Conservation (phyloP, 805 yeast genomes). For the Myxozyma vanderwaltii region DNA sequence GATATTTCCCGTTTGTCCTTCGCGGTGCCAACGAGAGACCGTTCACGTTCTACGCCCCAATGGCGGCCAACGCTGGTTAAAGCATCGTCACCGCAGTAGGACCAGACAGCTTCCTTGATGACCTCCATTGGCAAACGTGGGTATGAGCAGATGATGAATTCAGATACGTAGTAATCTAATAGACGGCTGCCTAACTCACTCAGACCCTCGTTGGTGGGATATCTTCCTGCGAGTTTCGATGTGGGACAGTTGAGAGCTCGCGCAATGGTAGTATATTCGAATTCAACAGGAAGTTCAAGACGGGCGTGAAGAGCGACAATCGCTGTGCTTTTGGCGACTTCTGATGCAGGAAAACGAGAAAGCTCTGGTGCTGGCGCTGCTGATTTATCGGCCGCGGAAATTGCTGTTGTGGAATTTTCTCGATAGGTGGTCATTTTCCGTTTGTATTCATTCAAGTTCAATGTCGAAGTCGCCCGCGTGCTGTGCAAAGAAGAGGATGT, state of each 20-base stretch:
- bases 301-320: conserved; percentile 78
- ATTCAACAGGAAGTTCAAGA: conserved; percentile 60
- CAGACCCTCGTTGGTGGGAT: conserved; percentile 75
- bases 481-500: neutral
- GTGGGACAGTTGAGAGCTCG: conserved; percentile 70
- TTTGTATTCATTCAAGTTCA: neutral
- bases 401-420: neutral
- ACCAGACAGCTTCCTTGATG: conserved; percentile 71
- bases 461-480: neutral
- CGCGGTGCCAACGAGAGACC: conserved; percentile 47
- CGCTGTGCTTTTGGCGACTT: conserved; percentile 49
- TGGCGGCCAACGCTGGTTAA: conserved; percentile 64
- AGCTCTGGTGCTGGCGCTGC: neutral
- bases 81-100: conserved; percentile 69
- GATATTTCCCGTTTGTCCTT: conserved; percentile 55
- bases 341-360: conserved; percentile 6
- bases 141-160: conserved; percentile 69
- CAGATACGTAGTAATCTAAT: conserved; percentile 72
- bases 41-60: conserved; percentile 88
- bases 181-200: conserved; percentile 80
- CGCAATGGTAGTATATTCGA: conserved; percentile 68
- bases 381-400: neutral
- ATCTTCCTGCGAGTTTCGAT: conserved; percentile 46
- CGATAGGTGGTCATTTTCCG: neutral
- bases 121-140: conserved; percentile 89